phyloP scores from a whole-genome alignment of 495 filamentous ascomycete species.

The Penicillium chermesinum region DNA sequence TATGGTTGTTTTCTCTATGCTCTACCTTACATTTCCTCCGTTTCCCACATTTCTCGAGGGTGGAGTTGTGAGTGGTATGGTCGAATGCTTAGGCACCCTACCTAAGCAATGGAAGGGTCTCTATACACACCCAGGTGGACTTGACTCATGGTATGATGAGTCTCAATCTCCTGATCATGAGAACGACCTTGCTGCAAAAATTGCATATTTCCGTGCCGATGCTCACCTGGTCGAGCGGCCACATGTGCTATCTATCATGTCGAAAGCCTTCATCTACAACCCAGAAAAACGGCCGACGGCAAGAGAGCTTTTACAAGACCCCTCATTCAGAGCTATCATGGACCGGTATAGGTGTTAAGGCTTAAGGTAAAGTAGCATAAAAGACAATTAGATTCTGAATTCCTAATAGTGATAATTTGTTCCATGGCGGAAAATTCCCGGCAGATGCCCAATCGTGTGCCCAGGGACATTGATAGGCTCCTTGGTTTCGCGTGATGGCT shows the following conservation, averaged over 20 bases:
- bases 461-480: no score
- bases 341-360: conserved; percentile 18
- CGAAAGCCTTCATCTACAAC: conserved; percentile 21
- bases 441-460: no score
- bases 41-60: conserved; percentile 9
- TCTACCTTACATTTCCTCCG: conserved; percentile 11
- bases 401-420: no score
- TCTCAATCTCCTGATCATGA: conserved; percentile 5
- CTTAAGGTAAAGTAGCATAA: not conserved
- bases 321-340: conserved; percentile 22
- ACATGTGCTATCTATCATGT: conserved; percentile 19
- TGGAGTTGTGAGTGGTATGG: conserved; percentile 11
- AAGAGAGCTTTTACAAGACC: conserved; percentile 15
- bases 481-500: no score
- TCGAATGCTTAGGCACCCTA: conserved; percentile 12
- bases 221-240: conserved; percentile 16
- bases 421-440: no score
- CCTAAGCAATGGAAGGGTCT: conserved; percentile 12
- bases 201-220: conserved; percentile 19
- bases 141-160: conserved; percentile 17
- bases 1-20: conserved; percentile 13
- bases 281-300: conserved; percentile 18
- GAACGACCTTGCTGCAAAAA: conserved; percentile 14
- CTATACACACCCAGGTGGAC: conserved; percentile 5
- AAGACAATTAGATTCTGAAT: no score